phyloP scores from a whole-genome alignment of 495 filamentous ascomycete species.

The Entonaema liquescens region DNA sequence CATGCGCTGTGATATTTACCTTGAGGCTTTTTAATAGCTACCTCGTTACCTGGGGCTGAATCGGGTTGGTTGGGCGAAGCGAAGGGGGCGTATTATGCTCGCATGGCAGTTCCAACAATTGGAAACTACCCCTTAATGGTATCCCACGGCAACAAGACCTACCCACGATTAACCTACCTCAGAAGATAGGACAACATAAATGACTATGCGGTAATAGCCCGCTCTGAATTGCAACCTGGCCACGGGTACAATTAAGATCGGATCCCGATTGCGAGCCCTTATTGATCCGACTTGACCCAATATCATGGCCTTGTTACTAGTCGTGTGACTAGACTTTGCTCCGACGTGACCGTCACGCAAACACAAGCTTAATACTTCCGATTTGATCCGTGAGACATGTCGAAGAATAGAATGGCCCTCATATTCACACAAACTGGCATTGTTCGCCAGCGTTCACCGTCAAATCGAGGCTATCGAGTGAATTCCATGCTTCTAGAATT shows the following conservation, averaged over 20 bases:
- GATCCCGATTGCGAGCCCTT: neutral
- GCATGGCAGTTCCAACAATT: neutral
- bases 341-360: conserved; percentile 21
- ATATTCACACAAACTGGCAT: neutral
- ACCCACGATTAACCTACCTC: neutral
- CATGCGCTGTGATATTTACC: no score
- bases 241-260: neutral
- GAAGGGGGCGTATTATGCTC: neutral
- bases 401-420: conserved; percentile 5
- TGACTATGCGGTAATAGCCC: neutral
- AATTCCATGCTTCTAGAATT: neutral
- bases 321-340: conserved; percentile 8
- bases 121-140: neutral
- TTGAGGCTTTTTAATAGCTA: no score
- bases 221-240: neutral
- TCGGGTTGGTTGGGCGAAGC: no score
- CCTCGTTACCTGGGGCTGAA: no score
- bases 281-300: neutral
- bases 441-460: neutral
- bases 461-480: neutral
- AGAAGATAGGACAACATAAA: neutral
- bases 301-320: neutral
- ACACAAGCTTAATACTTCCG: conserved; percentile 23
- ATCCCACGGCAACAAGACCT: neutral
- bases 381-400: conserved; percentile 34